Evolutionary conservation across 495 filamentous ascomycete genomes (phyloP), one percentile per base, ranked within the genome.

Genomic region (Bombardia bombarda): DNA sequence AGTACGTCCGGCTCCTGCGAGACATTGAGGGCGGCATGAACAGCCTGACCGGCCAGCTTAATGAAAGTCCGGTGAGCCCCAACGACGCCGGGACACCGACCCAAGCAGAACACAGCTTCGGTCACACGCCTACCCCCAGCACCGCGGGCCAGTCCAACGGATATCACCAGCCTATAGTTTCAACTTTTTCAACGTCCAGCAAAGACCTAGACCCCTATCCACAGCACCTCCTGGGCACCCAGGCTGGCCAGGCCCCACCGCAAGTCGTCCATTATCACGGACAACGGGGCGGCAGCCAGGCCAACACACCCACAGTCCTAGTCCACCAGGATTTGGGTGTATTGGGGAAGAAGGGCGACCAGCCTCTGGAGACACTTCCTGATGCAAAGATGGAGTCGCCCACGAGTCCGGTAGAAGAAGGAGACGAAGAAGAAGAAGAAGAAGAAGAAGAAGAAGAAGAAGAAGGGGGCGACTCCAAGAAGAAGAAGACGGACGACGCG

Each of bases 1-100:
- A 94, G 63, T 98, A 97, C 58, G 92, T 98, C 40, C 82, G 92
- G 7, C 74, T 98, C 19, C 72, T 97, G 45, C 82, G 89, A 20
- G 90, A 97, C 53, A 92, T 97, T 41, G 86, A 92, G 58, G 87
- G 71, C 7, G 72, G 73, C 1, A 68, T 75, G 60, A 73, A 61
- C 32, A 77, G 74, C 46, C 49, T 78, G 22, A 72, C 70, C 2
- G 70, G 68, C 20, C 61, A 68, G 37, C 49, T 65, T 9, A 45
- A 57, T 44, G 54, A 65, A 43, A 63, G 60, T 21, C 48, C 64
- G 4, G 57, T 60, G n/a, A 73, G 66, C 43, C 68, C 70, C 13
- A 59, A 65, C 42, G 73, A 77, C 23, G 65, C 47, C 14, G 73
- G 69, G 21, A 80, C 77, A 2, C 77, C 75, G 9, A 78, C 75